A percentile compares a stretch with the other conserved stretches of the same genome.
These are phyloP conservation scores for Peziza echinospora DNA, from an alignment of 495 filamentous ascomycete genomes.

Conservation along the genomic window DNA sequence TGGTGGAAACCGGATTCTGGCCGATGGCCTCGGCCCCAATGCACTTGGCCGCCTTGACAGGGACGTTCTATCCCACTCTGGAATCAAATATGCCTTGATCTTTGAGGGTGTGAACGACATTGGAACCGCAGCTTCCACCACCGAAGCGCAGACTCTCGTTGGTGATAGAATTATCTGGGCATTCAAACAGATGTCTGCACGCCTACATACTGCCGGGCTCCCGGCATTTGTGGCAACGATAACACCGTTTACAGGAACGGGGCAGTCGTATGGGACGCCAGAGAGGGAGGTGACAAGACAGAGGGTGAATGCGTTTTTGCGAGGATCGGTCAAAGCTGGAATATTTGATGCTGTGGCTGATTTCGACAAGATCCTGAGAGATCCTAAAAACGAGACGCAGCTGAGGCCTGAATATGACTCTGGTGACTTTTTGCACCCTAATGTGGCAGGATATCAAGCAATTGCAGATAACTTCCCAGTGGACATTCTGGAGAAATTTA, in stretches of 20 bases:
- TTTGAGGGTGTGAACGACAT: slow-evolving; percentile 63
- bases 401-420: slow-evolving; percentile 35
- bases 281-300: slow-evolving; percentile 35
- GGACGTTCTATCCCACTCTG: slow-evolving; percentile 35
- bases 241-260: slow-evolving; percentile 36
- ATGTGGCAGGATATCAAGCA: slow-evolving; percentile 37
- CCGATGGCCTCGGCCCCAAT: slow-evolving; percentile 40
- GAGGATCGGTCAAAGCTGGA: slow-evolving; percentile 22
- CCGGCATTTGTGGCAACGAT: slow-evolving; percentile 43
- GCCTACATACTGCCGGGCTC: slow-evolving; percentile 35
- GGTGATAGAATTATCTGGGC: slow-evolving; percentile 31
- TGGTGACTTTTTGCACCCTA: slow-evolving; percentile 53
- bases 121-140: slow-evolving; percentile 28
- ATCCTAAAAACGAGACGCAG: slow-evolving; percentile 25
- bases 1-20: slow-evolving; percentile 45
- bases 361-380: slow-evolving; percentile 36
- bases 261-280: slow-evolving; percentile 31
- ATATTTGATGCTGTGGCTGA: slow-evolving; percentile 42
- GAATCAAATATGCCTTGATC: slow-evolving; percentile 40
- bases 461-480: slow-evolving; percentile 41
- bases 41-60: slow-evolving; percentile 39
- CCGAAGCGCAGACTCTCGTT: slow-evolving; percentile 28
- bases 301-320: slow-evolving; percentile 41
- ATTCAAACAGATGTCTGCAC: slow-evolving; percentile 34
- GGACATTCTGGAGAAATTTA: slow-evolving; percentile 27